Percentiles rank a stretch among this genome's conserved stretches.
phyloP scores from a whole-genome alignment of 176 grass and related monocot genomes.

The Canna indica region DNA sequence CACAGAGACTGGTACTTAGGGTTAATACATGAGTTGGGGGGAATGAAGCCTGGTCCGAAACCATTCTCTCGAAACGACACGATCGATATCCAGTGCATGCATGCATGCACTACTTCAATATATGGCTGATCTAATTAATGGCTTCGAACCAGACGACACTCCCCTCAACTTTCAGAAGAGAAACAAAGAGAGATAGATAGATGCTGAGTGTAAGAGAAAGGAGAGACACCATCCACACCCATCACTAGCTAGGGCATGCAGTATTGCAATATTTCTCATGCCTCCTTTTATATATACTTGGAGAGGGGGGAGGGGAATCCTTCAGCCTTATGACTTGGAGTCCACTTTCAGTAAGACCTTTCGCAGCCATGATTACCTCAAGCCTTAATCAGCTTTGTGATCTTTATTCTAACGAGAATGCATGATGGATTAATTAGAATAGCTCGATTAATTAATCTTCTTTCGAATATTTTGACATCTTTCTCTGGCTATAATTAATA shows the following conservation, averaged over 20 bases:
- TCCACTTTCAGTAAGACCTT: slow-evolving; percentile 14
- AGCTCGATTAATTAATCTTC: background rate
- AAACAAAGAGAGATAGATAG: background rate
- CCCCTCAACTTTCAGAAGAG: slow-evolving; percentile 5
- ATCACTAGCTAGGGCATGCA: background rate
- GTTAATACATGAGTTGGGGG: slow-evolving; percentile 69
- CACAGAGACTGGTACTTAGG: too few relatives aligned
- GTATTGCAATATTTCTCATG: background rate
- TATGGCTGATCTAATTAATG: too few relatives aligned
- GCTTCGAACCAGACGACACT: slow-evolving; percentile 18
- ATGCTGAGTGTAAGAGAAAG: background rate
- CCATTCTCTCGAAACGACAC: slow-evolving; percentile 10
- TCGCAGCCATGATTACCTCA: background rate
- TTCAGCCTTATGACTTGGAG: background rate
- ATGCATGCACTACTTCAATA: too few relatives aligned
- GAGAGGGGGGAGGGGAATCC: background rate
- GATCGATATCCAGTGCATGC: too few relatives aligned
- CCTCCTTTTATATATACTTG: background rate
- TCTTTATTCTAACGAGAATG: background rate
- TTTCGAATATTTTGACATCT: too few relatives aligned
- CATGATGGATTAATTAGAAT: background rate
- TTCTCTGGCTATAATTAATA: background rate
- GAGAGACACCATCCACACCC: background rate
- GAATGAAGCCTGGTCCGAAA: slow-evolving; percentile 99
- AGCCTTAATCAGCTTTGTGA: background rate